phyloP scores from a whole-genome alignment of 2,329 filamentous ascomycete genomes.

The Aspergillus latus region DNA sequence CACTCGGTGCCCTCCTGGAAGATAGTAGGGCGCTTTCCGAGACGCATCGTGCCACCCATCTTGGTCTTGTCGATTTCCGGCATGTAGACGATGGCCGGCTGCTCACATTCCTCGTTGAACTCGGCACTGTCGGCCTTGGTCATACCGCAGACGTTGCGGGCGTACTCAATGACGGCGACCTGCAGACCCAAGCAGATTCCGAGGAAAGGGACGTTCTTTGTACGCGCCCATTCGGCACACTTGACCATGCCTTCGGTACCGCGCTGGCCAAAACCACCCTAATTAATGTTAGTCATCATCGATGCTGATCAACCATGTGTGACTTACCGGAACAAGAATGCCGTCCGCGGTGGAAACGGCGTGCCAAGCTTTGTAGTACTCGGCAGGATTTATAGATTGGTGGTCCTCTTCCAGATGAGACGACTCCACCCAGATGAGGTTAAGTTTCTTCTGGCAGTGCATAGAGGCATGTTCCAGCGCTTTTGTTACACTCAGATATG shows the following conservation, averaged over 20 bases:
- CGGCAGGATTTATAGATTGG: conserved; percentile 62
- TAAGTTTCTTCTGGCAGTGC: conserved; percentile 75
- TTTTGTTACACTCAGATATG: conserved; percentile 82
- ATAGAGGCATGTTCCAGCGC: conserved; percentile 89
- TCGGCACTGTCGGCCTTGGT: conserved; percentile 57
- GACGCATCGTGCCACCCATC: conserved; percentile 82
- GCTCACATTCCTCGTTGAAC: conserved; percentile 56
- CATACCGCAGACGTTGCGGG: conserved; percentile 71
- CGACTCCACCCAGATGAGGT: conserved; percentile 81
- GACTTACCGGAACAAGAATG: conserved; percentile 49
- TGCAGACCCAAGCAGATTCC: conserved; percentile 94
- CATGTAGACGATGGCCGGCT: conserved; percentile 85
- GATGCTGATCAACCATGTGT: neutral
- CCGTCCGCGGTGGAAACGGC: conserved; percentile 65
- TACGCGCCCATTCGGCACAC: conserved; percentile 82
- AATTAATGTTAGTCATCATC: neutral
- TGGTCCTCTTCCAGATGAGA: conserved; percentile 73
- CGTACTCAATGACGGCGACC: conserved; percentile 85
- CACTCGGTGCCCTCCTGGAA: conserved; percentile 77
- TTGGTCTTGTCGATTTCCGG: conserved; percentile 77
- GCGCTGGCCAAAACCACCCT: conserved; percentile 74
- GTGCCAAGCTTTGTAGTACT: conserved; percentile 85
- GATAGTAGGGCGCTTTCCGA: conserved; percentile 70
- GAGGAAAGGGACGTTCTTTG: conserved; percentile 76
- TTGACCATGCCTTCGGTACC: conserved; percentile 89